These are phyloP conservation scores for Flaveria linearis DNA, from an alignment of 129 eudicot species.

Conservation along the genomic window DNA sequence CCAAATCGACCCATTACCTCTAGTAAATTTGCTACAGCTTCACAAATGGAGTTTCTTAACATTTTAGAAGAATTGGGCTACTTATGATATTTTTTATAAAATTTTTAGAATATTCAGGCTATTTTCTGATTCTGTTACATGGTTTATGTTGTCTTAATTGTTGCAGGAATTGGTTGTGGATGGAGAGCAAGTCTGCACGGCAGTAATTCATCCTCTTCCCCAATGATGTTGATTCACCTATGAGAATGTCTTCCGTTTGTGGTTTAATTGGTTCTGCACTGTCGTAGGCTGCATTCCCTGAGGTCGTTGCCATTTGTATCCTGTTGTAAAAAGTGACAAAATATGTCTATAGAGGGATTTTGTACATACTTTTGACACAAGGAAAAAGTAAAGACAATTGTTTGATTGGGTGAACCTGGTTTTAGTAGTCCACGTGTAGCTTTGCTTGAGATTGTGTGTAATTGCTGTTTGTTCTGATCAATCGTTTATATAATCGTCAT, in stretches of 20 bases:
- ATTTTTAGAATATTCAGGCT: too few species aligned
- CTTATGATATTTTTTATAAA: neutral
- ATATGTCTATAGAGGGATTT: constrained; percentile 25
- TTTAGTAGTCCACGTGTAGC: neutral
- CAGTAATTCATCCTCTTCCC: neutral
- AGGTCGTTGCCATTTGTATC: constrained; percentile 13
- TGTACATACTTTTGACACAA: constrained; percentile 32
- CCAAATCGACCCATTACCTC: constrained; percentile 3
- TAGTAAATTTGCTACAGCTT: constrained; percentile 1
- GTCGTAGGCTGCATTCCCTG: constrained; percentile 25
- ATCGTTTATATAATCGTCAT: neutral
- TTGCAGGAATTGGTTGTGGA: constrained; percentile 8
- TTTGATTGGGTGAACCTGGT: constrained; percentile 9
- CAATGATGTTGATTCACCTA: neutral
- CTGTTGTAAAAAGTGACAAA: constrained; percentile 24
- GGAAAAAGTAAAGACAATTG: constrained; percentile 15
- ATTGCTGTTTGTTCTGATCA: neutral
- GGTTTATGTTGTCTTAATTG: neutral
- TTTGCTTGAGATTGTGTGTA: neutral
- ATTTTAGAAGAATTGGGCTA: neutral
- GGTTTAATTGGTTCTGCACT: constrained; percentile 12
- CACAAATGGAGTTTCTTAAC: neutral
- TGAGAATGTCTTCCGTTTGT: constrained; percentile 16
- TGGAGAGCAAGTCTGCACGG: neutral
- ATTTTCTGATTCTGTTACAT: constrained; percentile 5